Evolutionary conservation across 2,329 filamentous ascomycete species (phyloP), one percentile per base, ranked within the genome.

Genomic region (Fusarium sp.): DNA sequence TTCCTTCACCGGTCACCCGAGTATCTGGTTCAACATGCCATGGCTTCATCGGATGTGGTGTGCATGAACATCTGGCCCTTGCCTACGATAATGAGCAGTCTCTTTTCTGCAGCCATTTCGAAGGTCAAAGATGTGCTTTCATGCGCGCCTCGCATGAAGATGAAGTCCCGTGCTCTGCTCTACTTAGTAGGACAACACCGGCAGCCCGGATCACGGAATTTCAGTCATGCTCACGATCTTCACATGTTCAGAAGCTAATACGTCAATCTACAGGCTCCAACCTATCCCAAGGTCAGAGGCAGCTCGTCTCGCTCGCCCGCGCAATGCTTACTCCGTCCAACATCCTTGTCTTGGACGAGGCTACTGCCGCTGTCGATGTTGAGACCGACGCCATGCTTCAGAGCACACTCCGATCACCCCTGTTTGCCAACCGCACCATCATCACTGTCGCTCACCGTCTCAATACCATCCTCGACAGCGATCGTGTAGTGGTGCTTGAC

Each of bases 391-490:
- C 88, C 56, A 83, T 91, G 81, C 82, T 92, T 56, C 89, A 92
- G 81, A 80, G 81, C 47, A 91, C 89, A 26, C 82, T 91, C 57
- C 85, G 89, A 34, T 87, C 87, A 36, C 85, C 88, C 22, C 79
- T 91, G 17, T 99, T 99, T 82, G 87, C 91, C 65, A 94, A 98
- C 80, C 90, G 94, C 55, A 99, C 96, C 38, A 98, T 99, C 80
- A 97, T 99, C 80, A 99, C 96, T 1, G 97, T 99, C 75, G 96
- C 96, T 26, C 96, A 99, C 83, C 91, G 96, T 57, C 97, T 99
- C 83, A 98, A 98, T 83, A 99, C 96, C 13, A 98, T 99, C 75
- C 87, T 99, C 31, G 89, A 92, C 78, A 89, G 87, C 65, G 95
- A 99, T 82, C 89, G 94, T 51, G 96, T 99, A 66, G 91, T 99